Percentiles rank a stretch among this genome's conserved stretches.
Conservation (phyloP, 2,329 filamentous ascomycete species). For the Helotiales sp. region DNA sequence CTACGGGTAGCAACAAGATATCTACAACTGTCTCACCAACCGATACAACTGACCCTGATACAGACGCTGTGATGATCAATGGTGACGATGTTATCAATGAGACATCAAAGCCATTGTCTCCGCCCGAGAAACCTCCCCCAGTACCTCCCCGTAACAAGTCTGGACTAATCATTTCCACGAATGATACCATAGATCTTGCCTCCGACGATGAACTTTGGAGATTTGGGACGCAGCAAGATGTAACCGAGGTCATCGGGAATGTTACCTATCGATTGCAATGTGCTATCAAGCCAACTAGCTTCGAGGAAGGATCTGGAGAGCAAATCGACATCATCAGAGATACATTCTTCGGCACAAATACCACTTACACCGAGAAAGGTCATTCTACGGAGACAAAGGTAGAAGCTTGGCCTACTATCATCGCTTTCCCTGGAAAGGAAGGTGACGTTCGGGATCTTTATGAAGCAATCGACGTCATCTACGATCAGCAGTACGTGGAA, state of each 20-base stretch:
- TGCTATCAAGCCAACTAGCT: slow-evolving; percentile 75
- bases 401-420: slow-evolving; percentile 57
- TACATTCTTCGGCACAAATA: slow-evolving; percentile 66
- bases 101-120: slow-evolving; percentile 15
- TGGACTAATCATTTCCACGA: slow-evolving; percentile 40
- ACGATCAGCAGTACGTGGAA: slow-evolving; percentile 78
- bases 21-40: background rate
- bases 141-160: slow-evolving; percentile 44
- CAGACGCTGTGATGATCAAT: slow-evolving; percentile 45
- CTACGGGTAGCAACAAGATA: background rate
- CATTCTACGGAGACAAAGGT: slow-evolving; percentile 49
- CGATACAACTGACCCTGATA: slow-evolving; percentile 12
- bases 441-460: slow-evolving; percentile 69
- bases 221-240: slow-evolving; percentile 76
- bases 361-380: slow-evolving; percentile 63
- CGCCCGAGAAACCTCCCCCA: slow-evolving; percentile 42
- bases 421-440: slow-evolving; percentile 58
- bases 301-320: slow-evolving; percentile 68
- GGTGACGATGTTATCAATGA: slow-evolving; percentile 36
- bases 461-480: slow-evolving; percentile 81
- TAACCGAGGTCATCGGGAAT: slow-evolving; percentile 93
- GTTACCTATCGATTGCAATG: slow-evolving; percentile 90
- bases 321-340: slow-evolving; percentile 82
- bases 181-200: slow-evolving; percentile 36
- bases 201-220: slow-evolving; percentile 42